Evolutionary conservation across 1,284 basidiomycete genomes (phyloP).

Genomic region (Veloporphyrellus conicus): DNA sequence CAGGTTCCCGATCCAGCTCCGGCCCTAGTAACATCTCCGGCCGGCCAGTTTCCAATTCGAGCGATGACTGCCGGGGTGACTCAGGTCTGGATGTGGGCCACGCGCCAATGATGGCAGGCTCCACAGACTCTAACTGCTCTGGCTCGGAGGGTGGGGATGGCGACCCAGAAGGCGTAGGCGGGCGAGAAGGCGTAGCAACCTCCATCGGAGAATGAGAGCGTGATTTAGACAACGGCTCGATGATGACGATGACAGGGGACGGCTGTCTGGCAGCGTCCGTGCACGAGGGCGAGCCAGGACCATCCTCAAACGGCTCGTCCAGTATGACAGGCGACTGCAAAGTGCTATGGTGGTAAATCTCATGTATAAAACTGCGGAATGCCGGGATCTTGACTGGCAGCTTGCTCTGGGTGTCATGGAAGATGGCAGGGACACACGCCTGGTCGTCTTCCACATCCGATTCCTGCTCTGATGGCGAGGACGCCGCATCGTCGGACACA

Average conservation of each 20-base stretch:
- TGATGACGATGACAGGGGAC: conserved; percentile 16
- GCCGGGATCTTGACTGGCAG: conserved; percentile 28
- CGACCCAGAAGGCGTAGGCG: too few species aligned
- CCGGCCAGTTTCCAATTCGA: conserved; percentile 12
- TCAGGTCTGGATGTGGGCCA: conserved; percentile 33
- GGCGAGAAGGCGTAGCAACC: conserved; percentile 42
- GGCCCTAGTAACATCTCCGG: conserved; percentile 8
- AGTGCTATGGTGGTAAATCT: conserved; percentile 23
- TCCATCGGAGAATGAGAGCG: conserved; percentile 49
- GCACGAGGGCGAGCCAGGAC: conserved; percentile 4
- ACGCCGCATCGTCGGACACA: conserved; percentile 28
- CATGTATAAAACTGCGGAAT: conserved; percentile 31
- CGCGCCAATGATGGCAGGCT: conserved; percentile 34
- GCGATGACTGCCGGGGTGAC: conserved; percentile 18
- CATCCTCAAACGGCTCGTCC: conserved; percentile 13
- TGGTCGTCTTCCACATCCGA: conserved; percentile 55
- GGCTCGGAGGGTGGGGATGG: conserved; percentile 16
- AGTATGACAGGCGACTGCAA: conserved; percentile 9
- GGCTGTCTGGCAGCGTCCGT: conserved; percentile 18
- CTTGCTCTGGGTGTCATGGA: conserved; percentile 19
- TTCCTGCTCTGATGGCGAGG: conserved; percentile 40
- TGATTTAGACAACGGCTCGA: conserved; percentile 23
- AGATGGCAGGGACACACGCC: conserved; percentile 16
- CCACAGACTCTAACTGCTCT: conserved; percentile 25
- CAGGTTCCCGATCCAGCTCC: conserved; percentile 3